Conservation (phyloP, 306 rosid genomes). For the Castanea crenata region DNA sequence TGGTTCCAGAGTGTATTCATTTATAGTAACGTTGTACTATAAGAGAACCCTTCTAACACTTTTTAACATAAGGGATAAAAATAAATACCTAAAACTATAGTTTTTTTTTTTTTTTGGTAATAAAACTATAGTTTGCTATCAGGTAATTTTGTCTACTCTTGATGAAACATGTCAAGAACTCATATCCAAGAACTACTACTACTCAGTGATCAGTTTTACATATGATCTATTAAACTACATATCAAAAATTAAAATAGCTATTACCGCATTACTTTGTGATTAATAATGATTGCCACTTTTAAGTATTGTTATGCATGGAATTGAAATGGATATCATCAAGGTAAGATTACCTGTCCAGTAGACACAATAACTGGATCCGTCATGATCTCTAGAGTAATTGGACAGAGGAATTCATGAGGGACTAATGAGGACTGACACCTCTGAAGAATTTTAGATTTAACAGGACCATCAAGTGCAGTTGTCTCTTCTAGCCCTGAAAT, state of each 20-base stretch:
- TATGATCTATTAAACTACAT: not conserved
- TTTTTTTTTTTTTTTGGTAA: no score
- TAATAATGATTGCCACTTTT: not conserved
- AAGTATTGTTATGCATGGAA: not conserved
- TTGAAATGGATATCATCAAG: not conserved
- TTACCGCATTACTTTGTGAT: not conserved
- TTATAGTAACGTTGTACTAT: not conserved
- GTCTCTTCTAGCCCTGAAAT: slow-evolving; percentile 59
- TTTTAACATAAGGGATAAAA: not conserved
- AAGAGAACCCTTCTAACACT: not conserved
- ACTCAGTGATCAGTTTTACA: not conserved
- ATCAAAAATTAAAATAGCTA: not conserved
- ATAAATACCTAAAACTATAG: not conserved
- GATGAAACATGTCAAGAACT: not conserved
- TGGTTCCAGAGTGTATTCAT: not conserved
- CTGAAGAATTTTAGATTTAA: slow-evolving; percentile 34
- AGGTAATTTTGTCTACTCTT: not conserved
- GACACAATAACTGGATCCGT: slow-evolving; percentile 85
- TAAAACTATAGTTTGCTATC: not conserved
- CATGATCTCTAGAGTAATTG: slow-evolving; percentile 87
- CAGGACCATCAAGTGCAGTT: slow-evolving; percentile 44
- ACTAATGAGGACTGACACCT: slow-evolving; percentile 55
- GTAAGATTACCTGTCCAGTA: slow-evolving; percentile 76
- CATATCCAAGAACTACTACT: not conserved
- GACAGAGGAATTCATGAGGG: slow-evolving; percentile 91